Evolutionary conservation across 1,284 basidiomycete genomes (phyloP).

Genomic region (Agroathelia rolfsii): DNA sequence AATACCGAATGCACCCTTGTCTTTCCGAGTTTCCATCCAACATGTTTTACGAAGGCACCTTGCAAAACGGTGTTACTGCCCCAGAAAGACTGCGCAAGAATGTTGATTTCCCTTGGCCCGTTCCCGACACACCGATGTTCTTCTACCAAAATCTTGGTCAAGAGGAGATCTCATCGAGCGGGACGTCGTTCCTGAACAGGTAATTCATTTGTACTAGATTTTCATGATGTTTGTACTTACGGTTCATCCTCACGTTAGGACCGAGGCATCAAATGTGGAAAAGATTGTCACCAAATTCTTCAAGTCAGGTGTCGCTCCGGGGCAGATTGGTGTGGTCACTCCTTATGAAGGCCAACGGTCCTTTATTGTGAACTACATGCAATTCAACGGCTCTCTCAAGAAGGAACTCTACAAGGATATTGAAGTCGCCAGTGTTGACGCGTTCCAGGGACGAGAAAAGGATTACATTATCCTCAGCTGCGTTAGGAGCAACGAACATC

Average conservation of each 20-base stretch:
- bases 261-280: constrained; percentile 97
- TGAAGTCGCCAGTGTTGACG: constrained; percentile 97
- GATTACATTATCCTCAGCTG: constrained; percentile 99
- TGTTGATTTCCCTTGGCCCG: constrained; percentile 98
- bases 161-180: constrained; percentile 97
- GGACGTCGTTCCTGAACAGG: constrained; percentile 97
- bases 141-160: constrained; percentile 99
- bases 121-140: constrained; percentile 99
- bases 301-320: constrained; percentile 93
- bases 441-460: constrained; percentile 99
- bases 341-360: constrained; percentile 99
- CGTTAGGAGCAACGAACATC: constrained; percentile 98
- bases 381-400: constrained; percentile 95
- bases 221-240: constrained; percentile 10
- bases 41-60: constrained; percentile 99
- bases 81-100: constrained; percentile 95
- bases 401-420: constrained; percentile 99
- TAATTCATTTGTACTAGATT: constrained; percentile 22
- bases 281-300: constrained; percentile 99
- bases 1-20: constrained; percentile 99
- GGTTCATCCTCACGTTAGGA: constrained; percentile 39
- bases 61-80: constrained; percentile 98
- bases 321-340: constrained; percentile 96
- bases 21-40: constrained; percentile 98
- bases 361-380: constrained; percentile 99